Conservation (phyloP, 2,329 filamentous ascomycete species). For the Plenodomus biglobosus region DNA sequence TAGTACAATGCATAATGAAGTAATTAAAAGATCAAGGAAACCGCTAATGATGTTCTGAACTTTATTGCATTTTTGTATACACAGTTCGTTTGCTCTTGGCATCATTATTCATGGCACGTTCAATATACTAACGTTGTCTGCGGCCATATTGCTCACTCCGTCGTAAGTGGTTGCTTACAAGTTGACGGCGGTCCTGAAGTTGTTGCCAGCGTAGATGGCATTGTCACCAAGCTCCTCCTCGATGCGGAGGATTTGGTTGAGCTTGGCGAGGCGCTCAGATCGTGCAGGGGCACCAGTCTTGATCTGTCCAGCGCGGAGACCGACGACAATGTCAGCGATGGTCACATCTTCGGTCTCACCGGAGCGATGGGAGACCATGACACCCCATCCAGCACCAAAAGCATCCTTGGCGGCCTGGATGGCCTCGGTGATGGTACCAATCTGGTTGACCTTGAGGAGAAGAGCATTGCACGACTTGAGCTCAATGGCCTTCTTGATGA, state of each 20-base stretch:
- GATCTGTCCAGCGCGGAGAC: slow-evolving; percentile 96
- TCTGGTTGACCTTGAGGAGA: slow-evolving; percentile 99
- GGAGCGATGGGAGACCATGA: slow-evolving; percentile 99
- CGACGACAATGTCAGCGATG: slow-evolving; percentile 96
- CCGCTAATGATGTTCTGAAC: not conserved
- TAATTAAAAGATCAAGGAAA: not conserved
- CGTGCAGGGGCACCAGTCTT: slow-evolving; percentile 66
- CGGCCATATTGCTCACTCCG: not conserved
- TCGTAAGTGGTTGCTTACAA: slow-evolving; percentile 46
- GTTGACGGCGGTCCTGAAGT: slow-evolving; percentile 90
- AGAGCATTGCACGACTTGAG: slow-evolving; percentile 98
- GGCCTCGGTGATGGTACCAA: slow-evolving; percentile 96
- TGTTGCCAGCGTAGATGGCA: slow-evolving; percentile 86
- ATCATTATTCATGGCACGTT: not conserved
- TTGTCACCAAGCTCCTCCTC: slow-evolving; percentile 91
- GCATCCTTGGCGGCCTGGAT: slow-evolving; percentile 99
- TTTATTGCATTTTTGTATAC: slow-evolving; percentile 8
- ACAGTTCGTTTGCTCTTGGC: slow-evolving; percentile 1
- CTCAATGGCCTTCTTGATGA: slow-evolving; percentile 99
- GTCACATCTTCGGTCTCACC: slow-evolving; percentile 99
- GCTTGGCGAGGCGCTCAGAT: slow-evolving; percentile 98
- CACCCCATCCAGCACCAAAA: slow-evolving; percentile 89
- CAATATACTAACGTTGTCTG: not conserved
- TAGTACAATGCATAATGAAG: not conserved
- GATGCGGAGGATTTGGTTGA: slow-evolving; percentile 99